Evolutionary conservation across 805 yeast genomes (phyloP).

Genomic region (Metschnikowia lachancei): DNA sequence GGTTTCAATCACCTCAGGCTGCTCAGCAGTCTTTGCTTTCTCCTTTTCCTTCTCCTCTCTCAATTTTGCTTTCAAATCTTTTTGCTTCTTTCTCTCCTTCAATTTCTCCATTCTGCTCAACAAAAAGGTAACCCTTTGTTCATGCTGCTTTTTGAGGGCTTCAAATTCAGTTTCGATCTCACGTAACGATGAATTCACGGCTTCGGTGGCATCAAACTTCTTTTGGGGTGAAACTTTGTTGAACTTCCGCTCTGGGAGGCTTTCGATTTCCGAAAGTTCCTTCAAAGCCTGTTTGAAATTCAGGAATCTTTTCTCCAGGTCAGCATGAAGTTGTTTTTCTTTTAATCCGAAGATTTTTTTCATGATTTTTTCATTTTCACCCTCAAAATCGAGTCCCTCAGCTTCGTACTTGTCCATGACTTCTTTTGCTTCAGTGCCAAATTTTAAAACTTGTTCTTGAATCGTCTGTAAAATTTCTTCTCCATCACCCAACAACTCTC

Average conservation of each 20-base stretch:
- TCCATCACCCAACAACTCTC: slow-evolving; percentile 43
- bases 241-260: slow-evolving; percentile 22
- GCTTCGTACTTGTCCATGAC: slow-evolving; percentile 44
- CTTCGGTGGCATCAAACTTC: slow-evolving; percentile 27
- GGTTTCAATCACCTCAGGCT: slow-evolving; percentile 4
- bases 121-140: slow-evolving; percentile 28
- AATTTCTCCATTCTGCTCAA: slow-evolving; percentile 29
- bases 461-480: slow-evolving; percentile 39
- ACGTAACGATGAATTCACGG: slow-evolving; percentile 26
- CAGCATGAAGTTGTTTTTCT: slow-evolving; percentile 11
- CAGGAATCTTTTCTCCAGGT: slow-evolving; percentile 28
- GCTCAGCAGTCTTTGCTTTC: slow-evolving; percentile 15
- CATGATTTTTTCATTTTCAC: slow-evolving; percentile 47
- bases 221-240: slow-evolving; percentile 24
- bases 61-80: slow-evolving; percentile 33
- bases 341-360: slow-evolving; percentile 15
- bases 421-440: slow-evolving; percentile 45
- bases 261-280: slow-evolving; percentile 25
- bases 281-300: slow-evolving; percentile 30
- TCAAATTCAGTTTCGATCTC: slow-evolving; percentile 31
- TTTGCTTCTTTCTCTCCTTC: slow-evolving; percentile 30
- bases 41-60: slow-evolving; percentile 26
- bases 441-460: slow-evolving; percentile 43
- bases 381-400: slow-evolving; percentile 49
- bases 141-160: slow-evolving; percentile 31